These are phyloP conservation scores for Pyrus betulifolia DNA, from an alignment of 306 rosid genomes.

Conservation along the genomic window DNA sequence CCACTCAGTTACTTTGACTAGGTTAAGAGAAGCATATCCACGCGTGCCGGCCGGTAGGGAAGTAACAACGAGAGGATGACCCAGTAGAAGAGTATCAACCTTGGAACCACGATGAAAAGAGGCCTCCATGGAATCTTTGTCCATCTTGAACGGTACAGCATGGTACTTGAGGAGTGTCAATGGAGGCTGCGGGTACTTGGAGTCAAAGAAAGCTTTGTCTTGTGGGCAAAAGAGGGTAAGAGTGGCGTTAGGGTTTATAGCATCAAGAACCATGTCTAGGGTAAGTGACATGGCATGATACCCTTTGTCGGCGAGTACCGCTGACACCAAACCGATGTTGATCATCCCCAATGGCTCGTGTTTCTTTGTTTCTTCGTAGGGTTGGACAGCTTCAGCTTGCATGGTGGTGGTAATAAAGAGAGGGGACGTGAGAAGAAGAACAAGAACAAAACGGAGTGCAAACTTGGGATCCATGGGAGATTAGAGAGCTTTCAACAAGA, in stretches of 20 bases:
- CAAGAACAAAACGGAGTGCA: background rate
- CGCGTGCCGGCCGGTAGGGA: background rate
- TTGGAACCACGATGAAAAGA: background rate
- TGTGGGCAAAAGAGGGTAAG: conserved; percentile 7
- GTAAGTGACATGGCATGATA: background rate
- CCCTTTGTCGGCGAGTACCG: background rate
- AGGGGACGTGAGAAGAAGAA: background rate
- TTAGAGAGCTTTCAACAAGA: no score
- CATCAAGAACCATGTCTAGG: background rate
- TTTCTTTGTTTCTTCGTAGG: background rate
- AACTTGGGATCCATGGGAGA: background rate
- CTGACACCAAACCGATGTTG: background rate
- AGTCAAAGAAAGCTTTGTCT: background rate
- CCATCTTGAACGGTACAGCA: background rate
- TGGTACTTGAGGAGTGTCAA: conserved; percentile 4
- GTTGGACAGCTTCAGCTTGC: background rate
- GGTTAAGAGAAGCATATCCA: background rate
- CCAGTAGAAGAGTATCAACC: conserved; percentile 1
- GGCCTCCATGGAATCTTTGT: background rate
- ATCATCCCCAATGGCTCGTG: background rate
- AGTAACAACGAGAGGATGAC: background rate
- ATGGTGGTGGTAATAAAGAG: background rate
- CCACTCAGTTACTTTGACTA: background rate
- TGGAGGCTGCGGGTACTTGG: conserved; percentile 5
- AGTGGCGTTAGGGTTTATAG: background rate